These are phyloP conservation scores for Helicocarpus griseus DNA, from an alignment of 2,329 filamentous ascomycete species.

Conservation along the genomic window DNA sequence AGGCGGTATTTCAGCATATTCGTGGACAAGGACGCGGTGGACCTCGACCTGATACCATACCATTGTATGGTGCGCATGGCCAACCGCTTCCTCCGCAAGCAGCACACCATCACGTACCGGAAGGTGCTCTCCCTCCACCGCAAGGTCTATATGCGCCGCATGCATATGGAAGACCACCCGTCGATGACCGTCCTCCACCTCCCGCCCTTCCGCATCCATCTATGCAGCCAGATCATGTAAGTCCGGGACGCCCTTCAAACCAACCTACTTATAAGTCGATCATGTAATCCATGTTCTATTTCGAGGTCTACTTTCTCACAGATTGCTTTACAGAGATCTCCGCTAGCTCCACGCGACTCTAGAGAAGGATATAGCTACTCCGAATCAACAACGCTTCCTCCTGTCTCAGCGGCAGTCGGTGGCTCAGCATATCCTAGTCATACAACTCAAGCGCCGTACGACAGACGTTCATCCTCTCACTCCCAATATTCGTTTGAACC, in stretches of 20 bases:
- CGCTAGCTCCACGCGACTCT: constrained; percentile 33
- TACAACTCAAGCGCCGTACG: constrained; percentile 23
- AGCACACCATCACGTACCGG: constrained; percentile 16
- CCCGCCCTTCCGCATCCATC: constrained; percentile 29
- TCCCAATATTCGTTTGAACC: constrained; percentile 34
- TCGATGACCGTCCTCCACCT: constrained; percentile 20
- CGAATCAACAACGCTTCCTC: constrained; percentile 38
- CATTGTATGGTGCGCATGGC: constrained; percentile 42
- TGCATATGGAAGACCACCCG: constrained; percentile 25
- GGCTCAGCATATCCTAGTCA: constrained; percentile 35
- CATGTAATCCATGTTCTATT: constrained; percentile 11
- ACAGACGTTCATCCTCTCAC: constrained; percentile 37
- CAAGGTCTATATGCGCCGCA: constrained; percentile 31
- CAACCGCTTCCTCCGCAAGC: constrained; percentile 28
- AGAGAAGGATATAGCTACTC: constrained; percentile 37
- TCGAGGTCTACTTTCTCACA: constrained; percentile 22
- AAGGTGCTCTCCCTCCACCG: constrained; percentile 30
- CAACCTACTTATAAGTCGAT: constrained; percentile 11
- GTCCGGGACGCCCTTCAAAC: constrained; percentile 22
- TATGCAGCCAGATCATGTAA: constrained; percentile 38
- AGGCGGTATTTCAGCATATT: constrained; percentile 53
- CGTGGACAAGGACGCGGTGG: constrained; percentile 31
- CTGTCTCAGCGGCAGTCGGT: constrained; percentile 36
- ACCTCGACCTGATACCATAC: constrained; percentile 26
- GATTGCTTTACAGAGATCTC: constrained; percentile 28